Percentiles rank a stretch among this genome's conserved stretches.
phyloP scores from a whole-genome alignment of 2,329 filamentous ascomycete genomes.

The Aspergillus tamarii region DNA sequence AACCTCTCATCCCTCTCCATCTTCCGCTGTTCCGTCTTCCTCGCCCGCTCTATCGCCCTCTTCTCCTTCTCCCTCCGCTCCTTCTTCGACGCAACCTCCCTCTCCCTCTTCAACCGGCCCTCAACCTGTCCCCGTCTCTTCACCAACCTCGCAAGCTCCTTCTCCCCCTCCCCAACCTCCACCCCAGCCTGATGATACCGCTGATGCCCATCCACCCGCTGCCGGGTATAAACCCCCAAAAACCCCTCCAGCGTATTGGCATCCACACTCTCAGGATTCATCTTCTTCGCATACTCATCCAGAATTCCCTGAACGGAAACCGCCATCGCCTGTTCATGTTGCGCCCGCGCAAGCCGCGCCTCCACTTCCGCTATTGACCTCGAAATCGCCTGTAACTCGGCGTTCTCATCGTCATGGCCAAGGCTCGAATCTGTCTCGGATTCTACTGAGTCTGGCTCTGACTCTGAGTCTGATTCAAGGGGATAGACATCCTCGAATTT shows the following conservation, averaged over 20 bases:
- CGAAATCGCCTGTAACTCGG: conserved; percentile 25
- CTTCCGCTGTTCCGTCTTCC: conserved; percentile 28
- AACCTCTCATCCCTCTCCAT: conserved; percentile 36
- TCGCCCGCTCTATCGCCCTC: conserved; percentile 13
- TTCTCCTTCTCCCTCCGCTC: conserved; percentile 29
- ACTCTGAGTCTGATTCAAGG: conserved; percentile 1
- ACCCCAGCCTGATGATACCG: conserved; percentile 26
- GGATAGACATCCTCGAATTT: conserved; percentile 60
- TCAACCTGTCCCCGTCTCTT: conserved; percentile 24
- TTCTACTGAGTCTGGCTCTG: not conserved
- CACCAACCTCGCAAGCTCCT: conserved; percentile 25
- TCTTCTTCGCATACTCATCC: conserved; percentile 38
- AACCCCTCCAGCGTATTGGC: conserved; percentile 38
- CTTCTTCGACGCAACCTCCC: conserved; percentile 22
- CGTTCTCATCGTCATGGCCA: conserved; percentile 18
- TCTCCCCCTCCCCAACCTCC: conserved; percentile 28
- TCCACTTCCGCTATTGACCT: conserved; percentile 36
- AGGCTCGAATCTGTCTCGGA: conserved; percentile 1
- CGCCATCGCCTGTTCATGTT: conserved; percentile 28
- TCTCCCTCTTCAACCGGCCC: conserved; percentile 24
- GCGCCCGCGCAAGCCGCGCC: conserved; percentile 34
- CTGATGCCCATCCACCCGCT: conserved; percentile 32
- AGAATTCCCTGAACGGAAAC: conserved; percentile 33
- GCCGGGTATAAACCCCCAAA: conserved; percentile 36
- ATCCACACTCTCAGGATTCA: conserved; percentile 33